These are phyloP conservation scores for Drechslerella stenobrocha DNA, from an alignment of 2,329 filamentous ascomycete genomes.

Conservation along the genomic window DNA sequence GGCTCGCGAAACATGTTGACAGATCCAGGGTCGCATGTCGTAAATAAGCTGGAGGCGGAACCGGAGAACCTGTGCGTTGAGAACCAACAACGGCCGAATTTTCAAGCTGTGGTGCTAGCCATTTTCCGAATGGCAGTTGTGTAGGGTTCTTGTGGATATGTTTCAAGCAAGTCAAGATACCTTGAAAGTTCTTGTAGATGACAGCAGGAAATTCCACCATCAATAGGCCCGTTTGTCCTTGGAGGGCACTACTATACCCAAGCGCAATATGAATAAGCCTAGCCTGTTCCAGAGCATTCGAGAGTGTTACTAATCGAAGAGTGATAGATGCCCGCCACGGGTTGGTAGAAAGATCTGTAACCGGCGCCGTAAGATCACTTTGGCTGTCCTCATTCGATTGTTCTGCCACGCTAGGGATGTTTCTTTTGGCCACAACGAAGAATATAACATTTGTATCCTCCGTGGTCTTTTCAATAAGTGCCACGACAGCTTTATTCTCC, in stretches of 20 bases:
- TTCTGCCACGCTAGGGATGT: slow-evolving; percentile 29
- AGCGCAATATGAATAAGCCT: slow-evolving; percentile 13
- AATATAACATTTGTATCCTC: slow-evolving; percentile 50
- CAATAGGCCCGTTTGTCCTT: slow-evolving; percentile 14
- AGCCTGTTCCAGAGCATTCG: slow-evolving; percentile 18
- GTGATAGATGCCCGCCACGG: slow-evolving; percentile 50
- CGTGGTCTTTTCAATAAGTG: slow-evolving; percentile 28
- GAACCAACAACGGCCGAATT: slow-evolving; percentile 1
- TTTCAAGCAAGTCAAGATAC: slow-evolving; percentile 53
- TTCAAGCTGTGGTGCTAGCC: slow-evolving; percentile 49
- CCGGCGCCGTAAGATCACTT: background rate
- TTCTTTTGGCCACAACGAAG: slow-evolving; percentile 50
- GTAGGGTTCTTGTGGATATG: slow-evolving; percentile 49
- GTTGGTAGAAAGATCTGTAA: slow-evolving; percentile 49
- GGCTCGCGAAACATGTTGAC: slow-evolving; percentile 9
- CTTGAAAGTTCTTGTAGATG: slow-evolving; percentile 53
- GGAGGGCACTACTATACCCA: slow-evolving; percentile 4
- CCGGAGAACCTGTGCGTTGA: background rate
- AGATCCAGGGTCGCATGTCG: slow-evolving; percentile 9
- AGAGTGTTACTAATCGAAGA: slow-evolving; percentile 20
- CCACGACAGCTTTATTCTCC: slow-evolving; percentile 49
- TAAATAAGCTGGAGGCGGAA: slow-evolving; percentile 19
- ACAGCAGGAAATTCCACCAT: slow-evolving; percentile 54
- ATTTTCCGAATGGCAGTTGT: slow-evolving; percentile 52
- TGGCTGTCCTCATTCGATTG: background rate